phyloP scores from a whole-genome alignment of 2,329 filamentous ascomycete species.

The Pestalotiopsis fici region DNA sequence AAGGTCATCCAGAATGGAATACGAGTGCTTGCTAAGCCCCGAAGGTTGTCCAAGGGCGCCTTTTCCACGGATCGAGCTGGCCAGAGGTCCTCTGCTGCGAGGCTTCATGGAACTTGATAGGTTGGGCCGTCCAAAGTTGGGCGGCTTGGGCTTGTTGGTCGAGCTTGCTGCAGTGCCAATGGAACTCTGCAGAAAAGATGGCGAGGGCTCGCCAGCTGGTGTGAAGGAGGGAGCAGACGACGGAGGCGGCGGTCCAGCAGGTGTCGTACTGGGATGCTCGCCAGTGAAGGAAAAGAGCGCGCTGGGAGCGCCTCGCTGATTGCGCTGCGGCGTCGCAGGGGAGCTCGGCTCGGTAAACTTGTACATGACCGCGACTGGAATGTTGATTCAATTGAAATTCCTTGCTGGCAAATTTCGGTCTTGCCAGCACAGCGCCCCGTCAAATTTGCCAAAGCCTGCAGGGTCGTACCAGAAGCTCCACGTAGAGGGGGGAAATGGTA shows the following conservation, averaged over 20 bases:
- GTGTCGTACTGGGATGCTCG: conserved; percentile 53
- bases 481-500: neutral
- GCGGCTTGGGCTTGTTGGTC: conserved; percentile 35
- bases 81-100: conserved; percentile 42
- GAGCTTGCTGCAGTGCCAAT: conserved; percentile 37
- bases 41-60: conserved; percentile 45
- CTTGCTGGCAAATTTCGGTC: neutral
- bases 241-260: conserved; percentile 46
- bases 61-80: conserved; percentile 46
- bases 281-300: conserved; percentile 39
- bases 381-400: neutral
- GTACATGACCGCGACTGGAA: conserved; percentile 25
- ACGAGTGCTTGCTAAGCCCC: conserved; percentile 48
- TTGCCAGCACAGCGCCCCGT: neutral
- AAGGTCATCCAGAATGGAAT: conserved; percentile 28
- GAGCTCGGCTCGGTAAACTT: conserved; percentile 44
- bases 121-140: conserved; percentile 37
- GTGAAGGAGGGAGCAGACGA: conserved; percentile 57
- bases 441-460: neutral
- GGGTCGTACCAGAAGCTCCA: neutral
- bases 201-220: conserved; percentile 56
- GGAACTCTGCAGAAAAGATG: conserved; percentile 56
- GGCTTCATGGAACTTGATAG: conserved; percentile 25
- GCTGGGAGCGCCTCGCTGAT: conserved; percentile 25
- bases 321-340: conserved; percentile 52